Base-by-base conservation (phyloP, 164 flowering plant genomes). In the Amborella trichopoda region DNA sequence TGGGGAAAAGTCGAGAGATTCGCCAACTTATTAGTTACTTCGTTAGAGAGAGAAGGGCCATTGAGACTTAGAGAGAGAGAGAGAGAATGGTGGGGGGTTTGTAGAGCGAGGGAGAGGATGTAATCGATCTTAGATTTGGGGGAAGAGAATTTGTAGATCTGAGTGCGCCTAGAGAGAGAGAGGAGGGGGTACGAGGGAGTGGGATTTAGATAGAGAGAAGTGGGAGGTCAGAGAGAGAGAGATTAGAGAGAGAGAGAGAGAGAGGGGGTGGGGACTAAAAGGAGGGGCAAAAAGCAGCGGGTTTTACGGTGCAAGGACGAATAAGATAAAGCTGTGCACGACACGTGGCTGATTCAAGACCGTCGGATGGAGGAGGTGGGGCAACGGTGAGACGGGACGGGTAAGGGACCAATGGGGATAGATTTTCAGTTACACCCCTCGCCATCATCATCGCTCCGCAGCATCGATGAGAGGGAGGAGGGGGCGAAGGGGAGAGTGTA, bases 251-350 rank as follows among this genome's bases (percentile, higher is more conserved):
- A 6, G 10, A 22, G 10, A 25, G 13, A 20, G 48, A 25, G 3
- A 5, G 11, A 17, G 12, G 1, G 44, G 11, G 44, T 5, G 11
- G 21, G 44, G 21, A 24, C 30, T 54, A 37, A 54, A 52, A 60
- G 58, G 52, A 43, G 66, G 50, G 61, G 40, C 23, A 27, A 44
- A 58, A 62, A 55, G 61, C 37, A 65, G 77, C 90, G 82, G 71
- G 81, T 75, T 76, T 74, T 76, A 59, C 83, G 90, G 81, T 67
- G 69, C 69, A 64, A 78, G 80, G 78, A 81, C 75, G 74, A 71
- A 58, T 69, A 59, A 64, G 64, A 23, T 63, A 71, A 76, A 70
- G 81, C 77, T 68, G 74, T 44, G 18, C 8, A 0, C 45, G 65
- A 58, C 78, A 72, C 83, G 83, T 78, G 83, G 69, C 26, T 0